Base-by-base conservation (phyloP, 306 rosid genomes). In the Dalbergia cochinchinensis region DNA sequence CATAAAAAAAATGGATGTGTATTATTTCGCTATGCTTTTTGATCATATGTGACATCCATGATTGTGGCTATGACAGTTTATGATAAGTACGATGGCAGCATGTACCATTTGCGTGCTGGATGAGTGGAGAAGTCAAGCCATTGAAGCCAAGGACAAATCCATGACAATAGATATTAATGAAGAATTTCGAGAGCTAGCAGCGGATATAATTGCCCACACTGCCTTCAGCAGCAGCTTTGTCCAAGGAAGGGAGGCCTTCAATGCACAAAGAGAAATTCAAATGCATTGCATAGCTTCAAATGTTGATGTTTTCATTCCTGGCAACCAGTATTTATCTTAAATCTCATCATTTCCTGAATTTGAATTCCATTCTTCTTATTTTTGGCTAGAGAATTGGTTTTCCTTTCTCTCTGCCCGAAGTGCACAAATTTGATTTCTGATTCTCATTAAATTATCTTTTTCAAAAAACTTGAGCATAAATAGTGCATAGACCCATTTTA, bases 201-300 rank as follows among this genome's bases (percentile, higher is more conserved):
- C 80, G 19, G 79, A 83, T 83, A 78, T 83, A 65, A 83, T 83
- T 4, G 67, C 83, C 61, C 86, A 73, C 34, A 72, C 83, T 37
- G 75, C 86, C 35, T 83, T 83, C n/a, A 71, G 83, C 51, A 39
- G 26, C 8, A 73, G 83, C 73, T 78, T 47, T 83, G 80, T 4
- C 35, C 73, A 83, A 35, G 86, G 80, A 44, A 78, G 5, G 33
- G 83, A 83, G 34, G 67, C 15, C 42, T 78, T 83, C 26, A 9
- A 66, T 22, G 79, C 86, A 66, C 86, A 83, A 59, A 22, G 20
- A 26, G 44, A 78, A 4, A 71, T 83, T 48, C 77, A 73, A 50
- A 15, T 20, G 1, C 34, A 10, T 19, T 58, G 60, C 4, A 41
- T 5, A 48, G 76, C 77, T 22, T 58, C 77, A 58, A 47, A 2